Evolutionary conservation across 2,329 filamentous ascomycete species (phyloP), one percentile per base, ranked within the genome.

Genomic region (Aspergillus japonicus): DNA sequence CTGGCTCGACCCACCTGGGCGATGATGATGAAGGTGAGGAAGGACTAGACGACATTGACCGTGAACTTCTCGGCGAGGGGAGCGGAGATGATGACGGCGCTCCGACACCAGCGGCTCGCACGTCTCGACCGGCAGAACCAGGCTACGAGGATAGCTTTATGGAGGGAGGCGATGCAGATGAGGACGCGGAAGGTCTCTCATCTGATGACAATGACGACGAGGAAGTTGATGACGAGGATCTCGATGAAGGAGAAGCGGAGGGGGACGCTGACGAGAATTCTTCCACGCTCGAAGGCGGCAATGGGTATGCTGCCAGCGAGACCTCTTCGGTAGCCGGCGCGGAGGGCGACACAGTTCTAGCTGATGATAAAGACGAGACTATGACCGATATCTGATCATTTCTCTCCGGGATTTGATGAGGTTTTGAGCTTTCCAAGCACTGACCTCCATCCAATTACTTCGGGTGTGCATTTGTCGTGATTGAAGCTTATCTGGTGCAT

Each of bases 41-140:
- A 51, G 61, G 63, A 4, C 67, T 77, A 12, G 74, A 76, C 56
- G 74, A 76, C 50, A 69, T 73, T 23, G 75, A 76, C 61, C 75
- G 75, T 35, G 74, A 76, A 57, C 66, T 73, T 19, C 68, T 76
- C 11, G 73, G 73, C 35, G 74, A 76, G 52, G 71, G 54, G 23
- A 75, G 72, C 54, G 73, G 67, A 5, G 74, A 76, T n/a, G 73
- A 76, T 26, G 74, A 74, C 7, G 67, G 65, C 26, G 66, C 67
- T 19, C 55, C 57, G n/a, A 59, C 63, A 50, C 50, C 60, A 33
- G 31, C 55, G 50, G 54, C 50, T 42, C 65, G 63, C n/a, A 50
- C 61, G 21, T 64, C 65, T 29, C 70, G 66, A 7, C 56, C 62
- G 14, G 66, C 55, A 24, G 71, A 66, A 47, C 48, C 56, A 11